A percentile compares a stretch with the other conserved stretches of the same genome.
Evolutionary conservation across 345 rosid species (phyloP).

Genomic region (Eutrema yunnanense): DNA sequence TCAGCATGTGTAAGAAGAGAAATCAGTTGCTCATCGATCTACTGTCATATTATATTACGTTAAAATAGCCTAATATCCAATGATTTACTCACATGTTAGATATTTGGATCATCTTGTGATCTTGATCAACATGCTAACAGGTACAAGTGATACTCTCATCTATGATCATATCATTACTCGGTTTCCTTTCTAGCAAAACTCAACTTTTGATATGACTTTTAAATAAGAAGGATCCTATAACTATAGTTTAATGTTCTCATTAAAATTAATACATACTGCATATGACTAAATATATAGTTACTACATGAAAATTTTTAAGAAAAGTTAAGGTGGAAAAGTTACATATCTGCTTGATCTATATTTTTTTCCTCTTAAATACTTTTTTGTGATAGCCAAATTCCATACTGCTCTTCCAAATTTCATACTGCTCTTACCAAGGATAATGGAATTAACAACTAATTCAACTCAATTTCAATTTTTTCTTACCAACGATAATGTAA

Average conservation of each 20-base stretch:
- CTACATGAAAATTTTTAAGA: too few species aligned
- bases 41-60: neutral
- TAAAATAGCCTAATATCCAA: neutral
- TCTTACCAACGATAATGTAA: too few species aligned
- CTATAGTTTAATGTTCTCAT: neutral
- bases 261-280: neutral
- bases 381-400: neutral
- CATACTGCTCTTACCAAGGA: neutral
- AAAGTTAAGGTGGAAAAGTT: neutral
- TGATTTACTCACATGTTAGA: slow-evolving; percentile 14
- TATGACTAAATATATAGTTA: too few species aligned
- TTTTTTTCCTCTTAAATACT: neutral
- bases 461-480: neutral
- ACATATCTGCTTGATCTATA: neutral
- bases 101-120: slow-evolving; percentile 3
- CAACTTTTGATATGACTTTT: neutral
- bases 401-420: neutral
- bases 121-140: slow-evolving; percentile 14
- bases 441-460: neutral
- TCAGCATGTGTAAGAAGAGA: slow-evolving; percentile 16
- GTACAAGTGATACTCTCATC: neutral
- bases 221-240: neutral
- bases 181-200: neutral
- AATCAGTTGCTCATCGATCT: neutral
- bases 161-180: neutral